Evolutionary conservation across 73 alveolate species (phyloP), one percentile per base, ranked within the genome.

Genomic region (Paraurostyla sp.): DNA sequence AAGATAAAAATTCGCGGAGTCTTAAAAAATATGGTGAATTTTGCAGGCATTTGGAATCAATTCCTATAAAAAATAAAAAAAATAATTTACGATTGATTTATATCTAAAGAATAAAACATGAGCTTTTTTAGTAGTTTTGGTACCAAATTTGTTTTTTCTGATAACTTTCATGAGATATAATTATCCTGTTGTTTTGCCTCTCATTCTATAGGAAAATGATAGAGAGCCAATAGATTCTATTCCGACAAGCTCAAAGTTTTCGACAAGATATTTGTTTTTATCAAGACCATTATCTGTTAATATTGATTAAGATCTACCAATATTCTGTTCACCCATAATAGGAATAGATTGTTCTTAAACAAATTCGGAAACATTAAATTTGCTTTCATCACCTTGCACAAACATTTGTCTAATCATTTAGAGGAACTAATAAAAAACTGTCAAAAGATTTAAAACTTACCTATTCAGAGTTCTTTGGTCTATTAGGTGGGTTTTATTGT

Each of bases 21-120:
- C 89, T 22, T 78, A 23, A 27, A 78, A 78, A 13, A 78, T 40
- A 22, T 52, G 80, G 9, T 78, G 49, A 9, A 78, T 78, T 40
- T 78, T 78, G n/a, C 75, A 51, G 0, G 89, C 89, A 20, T 59
- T 49, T 2, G 60, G 80, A 29, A 78, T 78, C 32, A 52, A 35
- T 20, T 78, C 78, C 63, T 78, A 78, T 27, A 54, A 78, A 42
- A 7, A n/a, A 7, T 18, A 11, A 25, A 9, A 42, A n/a, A 16
- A 73, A 43, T 11, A n/a, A 36, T 71, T 45, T 48, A 73, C 86
- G 9, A 43, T 38, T 13, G 45, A 23, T 25, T 43, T 48, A 25
- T 73, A 73, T 25, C 29, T 73, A 15, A 25, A 38, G 25, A 32
- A 36, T 11, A 33, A 35, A 54, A 60, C 42, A 78, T 36, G 50